These are phyloP conservation scores for Amanita polypyramis DNA, from an alignment of 768 basidiomycete genomes.

Conservation along the genomic window DNA sequence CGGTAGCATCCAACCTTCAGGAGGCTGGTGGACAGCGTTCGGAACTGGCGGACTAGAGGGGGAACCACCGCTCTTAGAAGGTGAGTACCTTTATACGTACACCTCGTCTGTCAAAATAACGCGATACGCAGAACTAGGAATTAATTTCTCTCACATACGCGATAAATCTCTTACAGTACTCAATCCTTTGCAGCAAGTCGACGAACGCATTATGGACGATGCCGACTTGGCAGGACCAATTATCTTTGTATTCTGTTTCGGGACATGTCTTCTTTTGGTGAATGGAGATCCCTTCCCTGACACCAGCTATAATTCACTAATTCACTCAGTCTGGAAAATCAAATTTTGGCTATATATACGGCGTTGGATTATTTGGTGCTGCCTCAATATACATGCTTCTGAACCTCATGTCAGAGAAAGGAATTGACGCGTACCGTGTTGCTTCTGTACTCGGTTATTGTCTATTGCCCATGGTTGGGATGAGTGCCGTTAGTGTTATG, in stretches of 20 bases:
- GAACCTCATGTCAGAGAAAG: slow-evolving; percentile 93
- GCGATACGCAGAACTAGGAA: slow-evolving; percentile 70
- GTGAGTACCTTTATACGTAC: slow-evolving; percentile 26
- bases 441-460: slow-evolving; percentile 96
- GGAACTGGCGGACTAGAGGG: slow-evolving; percentile 93
- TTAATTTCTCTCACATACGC: slow-evolving; percentile 94
- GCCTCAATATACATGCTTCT: slow-evolving; percentile 88
- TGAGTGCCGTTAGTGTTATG: slow-evolving; percentile 81
- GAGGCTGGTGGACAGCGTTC: slow-evolving; percentile 93
- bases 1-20: slow-evolving; percentile 63
- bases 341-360: slow-evolving; percentile 98
- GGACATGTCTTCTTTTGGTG: slow-evolving; percentile 84
- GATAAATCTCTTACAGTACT: slow-evolving; percentile 92
- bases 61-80: slow-evolving; percentile 91
- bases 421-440: slow-evolving; percentile 91
- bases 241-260: slow-evolving; percentile 92
- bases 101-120: slow-evolving; percentile 1
- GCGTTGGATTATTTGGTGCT: slow-evolving; percentile 91
- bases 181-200: slow-evolving; percentile 76
- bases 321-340: slow-evolving; percentile 83
- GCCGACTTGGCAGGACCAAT: slow-evolving; percentile 96
- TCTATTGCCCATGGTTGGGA: slow-evolving; percentile 90
- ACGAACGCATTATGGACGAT: slow-evolving; percentile 97
- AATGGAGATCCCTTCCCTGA: slow-evolving; percentile 22
- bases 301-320: slow-evolving; percentile 8